These are phyloP conservation scores for Trypanosoma scelopori DNA, from an alignment of 208 protist species.

Conservation along the genomic window DNA sequence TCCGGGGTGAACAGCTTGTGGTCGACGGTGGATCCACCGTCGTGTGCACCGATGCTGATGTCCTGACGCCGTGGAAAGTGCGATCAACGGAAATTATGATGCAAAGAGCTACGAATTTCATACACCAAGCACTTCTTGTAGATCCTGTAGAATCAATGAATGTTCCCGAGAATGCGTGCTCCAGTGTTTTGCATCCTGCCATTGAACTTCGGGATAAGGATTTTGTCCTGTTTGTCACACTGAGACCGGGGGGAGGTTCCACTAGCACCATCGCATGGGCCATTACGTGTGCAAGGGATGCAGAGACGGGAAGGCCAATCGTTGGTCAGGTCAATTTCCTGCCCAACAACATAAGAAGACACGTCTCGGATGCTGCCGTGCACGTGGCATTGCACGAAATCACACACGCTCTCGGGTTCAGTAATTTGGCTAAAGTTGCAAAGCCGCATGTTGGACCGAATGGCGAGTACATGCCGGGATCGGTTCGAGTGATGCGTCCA, in stretches of 20 bases:
- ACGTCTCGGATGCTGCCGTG: neutral
- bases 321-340: constrained; percentile 73
- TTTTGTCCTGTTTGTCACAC: constrained; percentile 50
- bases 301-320: constrained; percentile 30
- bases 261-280: constrained; percentile 37
- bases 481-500: constrained; percentile 23
- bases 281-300: constrained; percentile 21
- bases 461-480: constrained; percentile 22
- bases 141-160: constrained; percentile 21
- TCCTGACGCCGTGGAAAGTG: constrained; percentile 38
- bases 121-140: constrained; percentile 33
- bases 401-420: constrained; percentile 64
- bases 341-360: constrained; percentile 25
- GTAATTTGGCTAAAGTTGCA: constrained; percentile 20
- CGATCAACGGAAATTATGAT: constrained; percentile 17
- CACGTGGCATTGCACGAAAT: constrained; percentile 54
- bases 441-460: constrained; percentile 20
- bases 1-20: constrained; percentile 23
- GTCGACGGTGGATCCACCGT: constrained; percentile 17
- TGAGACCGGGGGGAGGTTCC: constrained; percentile 18
- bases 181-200: constrained; percentile 4
- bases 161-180: constrained; percentile 24
- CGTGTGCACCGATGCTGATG: constrained; percentile 31
- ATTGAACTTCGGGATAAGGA: constrained; percentile 30
- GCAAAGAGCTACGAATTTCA: constrained; percentile 21